Evolutionary conservation across 108 stramenopile genomes (phyloP), one percentile per base, ranked within the genome.

Genomic region (Cyclotella kingstonii): DNA sequence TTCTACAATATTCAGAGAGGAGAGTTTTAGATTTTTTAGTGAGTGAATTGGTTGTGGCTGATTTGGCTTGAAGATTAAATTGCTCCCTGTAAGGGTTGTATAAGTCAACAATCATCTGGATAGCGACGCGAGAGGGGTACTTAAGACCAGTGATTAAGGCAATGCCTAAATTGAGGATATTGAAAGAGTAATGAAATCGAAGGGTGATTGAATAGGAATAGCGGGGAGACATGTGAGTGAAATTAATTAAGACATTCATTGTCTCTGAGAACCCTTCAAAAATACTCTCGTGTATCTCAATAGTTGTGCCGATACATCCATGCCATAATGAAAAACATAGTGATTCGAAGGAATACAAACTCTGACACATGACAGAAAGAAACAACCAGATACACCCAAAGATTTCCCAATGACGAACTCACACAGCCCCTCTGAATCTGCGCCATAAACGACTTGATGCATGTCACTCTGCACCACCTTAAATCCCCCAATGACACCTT

Each of bases 391-490:
- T n/a, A n/a, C n/a, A n/a, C n/a, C n/a, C n/a, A n/a, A n/a, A n/a
- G n/a, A n/a, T n/a, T n/a, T n/a, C n/a, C 53, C 18, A 19, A 10
- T 12, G 11, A 22, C n/a, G 0, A 46, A 92, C 91, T 85, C 81
- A 93, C 92, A 88, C 51, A 93, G 56, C 36, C 87, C 92, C 66
- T 86, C 86, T 39, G 73, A 69, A 74, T 93, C 92, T 3, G 85
- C 82, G 41, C 92, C 92, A 48, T 90, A 93, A 51, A 87, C 76
- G 11, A 93, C 83, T 73, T 93, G 92, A 57, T 93, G 92, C 47
- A 81, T 74, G 73, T 93, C 92, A 29, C 79, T 81, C 69, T 88
- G 86, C 15, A 87, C 84, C 12, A 93, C 87, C 84, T 93, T 93
- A 74, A 93, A 93, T 22, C 92, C 91, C 30, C 92, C 92, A 41